Evolutionary conservation across 176 grass and related monocot genomes (phyloP).

Genomic region (Microstegium vimineum): DNA sequence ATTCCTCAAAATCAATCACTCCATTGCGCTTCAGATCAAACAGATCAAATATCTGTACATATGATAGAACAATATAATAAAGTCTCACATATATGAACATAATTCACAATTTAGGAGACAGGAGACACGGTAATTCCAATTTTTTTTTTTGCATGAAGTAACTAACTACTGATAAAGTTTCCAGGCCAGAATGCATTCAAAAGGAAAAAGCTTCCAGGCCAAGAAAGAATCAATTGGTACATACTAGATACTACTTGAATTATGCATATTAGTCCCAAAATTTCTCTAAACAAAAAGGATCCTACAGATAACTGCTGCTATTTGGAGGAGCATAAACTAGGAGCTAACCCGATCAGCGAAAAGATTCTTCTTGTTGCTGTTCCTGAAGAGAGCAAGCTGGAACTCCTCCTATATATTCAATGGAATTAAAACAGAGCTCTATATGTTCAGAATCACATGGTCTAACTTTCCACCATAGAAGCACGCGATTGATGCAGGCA

Average conservation of each 20-base stretch:
- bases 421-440: neutral
- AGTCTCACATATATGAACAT: neutral
- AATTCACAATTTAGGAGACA: neutral
- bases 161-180: neutral
- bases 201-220: neutral
- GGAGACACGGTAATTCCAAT: neutral
- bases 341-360: conserved; percentile 71
- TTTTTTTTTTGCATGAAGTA: neutral
- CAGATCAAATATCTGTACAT: conserved; percentile 85
- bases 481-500: neutral
- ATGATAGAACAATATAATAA: neutral
- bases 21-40: conserved; percentile 80
- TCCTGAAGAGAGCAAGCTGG: conserved; percentile 79
- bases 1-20: conserved; percentile 80
- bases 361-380: conserved; percentile 57
- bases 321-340: neutral
- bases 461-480: neutral
- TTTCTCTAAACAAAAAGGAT: neutral
- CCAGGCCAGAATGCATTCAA: too few relatives aligned
- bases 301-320: neutral
- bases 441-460: neutral
- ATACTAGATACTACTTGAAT: neutral
- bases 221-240: neutral
- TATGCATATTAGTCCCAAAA: neutral
- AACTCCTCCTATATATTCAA: conserved; percentile 75